Evolutionary conservation across 148 eudicot species (phyloP), one percentile per base, ranked within the genome.

Genomic region (Fagopyrum tataricum): DNA sequence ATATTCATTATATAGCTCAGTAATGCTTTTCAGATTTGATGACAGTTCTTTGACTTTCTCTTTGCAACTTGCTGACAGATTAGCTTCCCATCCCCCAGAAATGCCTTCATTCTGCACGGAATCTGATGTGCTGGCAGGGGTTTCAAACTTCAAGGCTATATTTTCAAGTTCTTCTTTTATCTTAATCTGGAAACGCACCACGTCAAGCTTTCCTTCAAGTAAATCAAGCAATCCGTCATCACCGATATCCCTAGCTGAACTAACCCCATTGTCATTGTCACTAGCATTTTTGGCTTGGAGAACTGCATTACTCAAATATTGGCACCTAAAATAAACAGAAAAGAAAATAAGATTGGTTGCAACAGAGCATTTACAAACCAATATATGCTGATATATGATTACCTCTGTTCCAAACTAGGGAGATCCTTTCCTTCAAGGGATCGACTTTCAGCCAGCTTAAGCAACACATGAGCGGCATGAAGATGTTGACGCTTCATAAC

Each of bases 191-290:
- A 96, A 92, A 76, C 87, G 88, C 74, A 90, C 89, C 85, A 96
- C 99, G 73, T 94, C 85, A 78, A 96, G 92, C 86, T 96, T 96
- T 52, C 92, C 99, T 80, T 96, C 97, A 64, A 92, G 92, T 73
- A 96, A 81, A 85, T 92, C 97, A 78, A 96, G 85, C 69, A 96
- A 84, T 47, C 99, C 99, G 77, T 79, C 86, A 70, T 95, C 96
- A 70, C 83, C 82, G 48, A 84, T 82, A 61, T 84, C 87, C 76
- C 83, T 87, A 18, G 90, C 55, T 72, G 93, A 80, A 77, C 79
- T 81, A 76, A 42, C 73, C 31, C 78, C 44, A 80, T 79, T 75
- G 70, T 88, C 91, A 74, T 48, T 79, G 62, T 83, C 88, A 79
- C 76, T 82, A 20, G 88, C 90, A 73, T 87, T 92, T 85, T 90